phyloP scores from a whole-genome alignment of 306 rosid species.

The Begonia loranthoides region DNA sequence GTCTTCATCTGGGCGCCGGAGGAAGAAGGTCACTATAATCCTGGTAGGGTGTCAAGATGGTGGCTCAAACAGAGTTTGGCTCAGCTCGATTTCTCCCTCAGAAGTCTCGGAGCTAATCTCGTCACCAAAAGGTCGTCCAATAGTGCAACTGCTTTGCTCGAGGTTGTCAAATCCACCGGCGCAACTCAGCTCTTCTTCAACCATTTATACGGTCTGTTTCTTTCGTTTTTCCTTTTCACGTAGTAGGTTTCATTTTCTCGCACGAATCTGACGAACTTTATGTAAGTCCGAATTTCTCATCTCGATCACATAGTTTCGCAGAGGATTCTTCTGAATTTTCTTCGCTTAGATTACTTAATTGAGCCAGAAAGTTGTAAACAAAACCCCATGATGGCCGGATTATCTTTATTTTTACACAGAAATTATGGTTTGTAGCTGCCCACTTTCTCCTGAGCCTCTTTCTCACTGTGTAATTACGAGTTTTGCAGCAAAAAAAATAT shows the following conservation, averaged over 20 bases:
- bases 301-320: no score
- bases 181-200: constrained; percentile 89
- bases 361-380: no score
- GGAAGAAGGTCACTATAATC: constrained; percentile 81
- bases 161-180: constrained; percentile 65
- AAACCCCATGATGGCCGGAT: no score
- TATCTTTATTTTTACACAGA: no score
- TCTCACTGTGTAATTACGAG: no score
- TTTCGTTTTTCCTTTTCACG: background rate
- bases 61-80: constrained; percentile 92
- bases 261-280: background rate
- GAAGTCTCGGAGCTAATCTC: constrained; percentile 65
- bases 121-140: constrained; percentile 70
- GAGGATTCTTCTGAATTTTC: no score
- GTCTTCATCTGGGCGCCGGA: constrained; percentile 98
- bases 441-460: no score
- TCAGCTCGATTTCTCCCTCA: constrained; percentile 71
- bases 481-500: no score
- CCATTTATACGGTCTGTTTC: constrained; percentile 81
- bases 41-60: constrained; percentile 96
- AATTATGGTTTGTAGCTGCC: no score
- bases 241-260: background rate
- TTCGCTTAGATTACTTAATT: no score
- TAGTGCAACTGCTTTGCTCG: constrained; percentile 70
- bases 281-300: background rate